Conservation (phyloP, 2,329 filamentous ascomycete species). For the Ophiocordyceps robertsii region DNA sequence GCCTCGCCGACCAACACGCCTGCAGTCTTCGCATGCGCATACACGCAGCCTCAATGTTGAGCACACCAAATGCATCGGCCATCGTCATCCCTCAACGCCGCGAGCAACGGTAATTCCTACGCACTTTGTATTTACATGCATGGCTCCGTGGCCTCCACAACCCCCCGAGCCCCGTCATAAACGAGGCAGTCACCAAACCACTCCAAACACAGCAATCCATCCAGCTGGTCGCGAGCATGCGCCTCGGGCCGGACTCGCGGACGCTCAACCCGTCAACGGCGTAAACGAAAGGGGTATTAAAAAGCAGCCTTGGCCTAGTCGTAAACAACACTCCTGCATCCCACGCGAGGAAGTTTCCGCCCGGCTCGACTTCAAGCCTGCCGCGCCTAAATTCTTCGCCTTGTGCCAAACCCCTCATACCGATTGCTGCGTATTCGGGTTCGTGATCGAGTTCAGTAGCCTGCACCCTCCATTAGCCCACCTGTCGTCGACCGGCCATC, state of each 20-base stretch:
- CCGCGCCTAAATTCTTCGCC: background rate
- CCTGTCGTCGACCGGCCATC: background rate
- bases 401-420: conserved; percentile 1
- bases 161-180: background rate
- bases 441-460: conserved; percentile 11
- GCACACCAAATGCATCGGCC: too few relatives aligned
- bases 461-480: conserved; percentile 1
- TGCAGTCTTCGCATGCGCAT: background rate
- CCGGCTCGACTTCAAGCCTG: background rate
- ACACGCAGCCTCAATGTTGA: background rate
- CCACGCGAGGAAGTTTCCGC: background rate
- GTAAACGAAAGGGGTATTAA: conserved; percentile 4
- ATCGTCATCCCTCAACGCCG: conserved; percentile 3
- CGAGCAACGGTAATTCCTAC: background rate
- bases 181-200: background rate
- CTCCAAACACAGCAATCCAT: background rate
- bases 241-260: too few relatives aligned
- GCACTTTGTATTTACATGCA: background rate
- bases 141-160: background rate
- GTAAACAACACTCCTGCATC: background rate
- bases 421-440: conserved; percentile 6
- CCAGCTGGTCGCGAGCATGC: too few relatives aligned
- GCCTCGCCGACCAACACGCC: too few relatives aligned
- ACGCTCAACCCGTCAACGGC: background rate
- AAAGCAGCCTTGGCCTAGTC: background rate